Percentiles rank a stretch among this genome's conserved stretches.
These are phyloP conservation scores for Yarrowia galli DNA, from an alignment of 1,139 yeast genomes.

Conservation along the genomic window DNA sequence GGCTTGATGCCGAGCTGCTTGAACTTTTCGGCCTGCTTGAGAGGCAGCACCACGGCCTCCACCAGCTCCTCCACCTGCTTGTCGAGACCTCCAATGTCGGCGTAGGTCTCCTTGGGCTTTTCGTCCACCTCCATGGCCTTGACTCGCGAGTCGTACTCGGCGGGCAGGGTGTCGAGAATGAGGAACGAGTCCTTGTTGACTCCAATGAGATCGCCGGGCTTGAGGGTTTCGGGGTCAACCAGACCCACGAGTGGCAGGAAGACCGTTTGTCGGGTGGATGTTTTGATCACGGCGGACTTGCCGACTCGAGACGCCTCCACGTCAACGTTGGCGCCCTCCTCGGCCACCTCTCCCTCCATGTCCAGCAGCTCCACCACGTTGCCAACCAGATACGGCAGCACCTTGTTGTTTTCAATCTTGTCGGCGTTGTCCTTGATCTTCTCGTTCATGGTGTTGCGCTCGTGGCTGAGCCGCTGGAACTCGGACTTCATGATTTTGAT, in stretches of 20 bases:
- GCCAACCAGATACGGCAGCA: slow-evolving; percentile 96
- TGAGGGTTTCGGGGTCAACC: slow-evolving; percentile 84
- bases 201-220: slow-evolving; percentile 96
- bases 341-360: slow-evolving; percentile 83
- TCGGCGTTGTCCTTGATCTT: slow-evolving; percentile 96
- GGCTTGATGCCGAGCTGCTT: slow-evolving; percentile 92
- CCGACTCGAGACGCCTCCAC: slow-evolving; percentile 91
- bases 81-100: slow-evolving; percentile 97
- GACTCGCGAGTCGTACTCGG: slow-evolving; percentile 96
- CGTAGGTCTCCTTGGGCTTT: slow-evolving; percentile 94
- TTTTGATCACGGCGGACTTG: slow-evolving; percentile 97
- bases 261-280: slow-evolving; percentile 96
- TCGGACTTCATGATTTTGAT: slow-evolving; percentile 96
- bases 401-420: slow-evolving; percentile 93
- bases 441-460: slow-evolving; percentile 89
- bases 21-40: slow-evolving; percentile 98
- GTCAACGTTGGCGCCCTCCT: slow-evolving; percentile 96
- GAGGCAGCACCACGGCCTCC: slow-evolving; percentile 97
- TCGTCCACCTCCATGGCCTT: slow-evolving; percentile 99
- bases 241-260: slow-evolving; percentile 94
- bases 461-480: slow-evolving; percentile 87
- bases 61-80: slow-evolving; percentile 97
- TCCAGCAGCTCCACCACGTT: slow-evolving; percentile 94
- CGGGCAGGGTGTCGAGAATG: slow-evolving; percentile 91
- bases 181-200: slow-evolving; percentile 96